A percentile compares a stretch with the other conserved stretches of the same genome.
phyloP scores from a whole-genome alignment of 257 asterid species.

The Capsicum pubescens region DNA sequence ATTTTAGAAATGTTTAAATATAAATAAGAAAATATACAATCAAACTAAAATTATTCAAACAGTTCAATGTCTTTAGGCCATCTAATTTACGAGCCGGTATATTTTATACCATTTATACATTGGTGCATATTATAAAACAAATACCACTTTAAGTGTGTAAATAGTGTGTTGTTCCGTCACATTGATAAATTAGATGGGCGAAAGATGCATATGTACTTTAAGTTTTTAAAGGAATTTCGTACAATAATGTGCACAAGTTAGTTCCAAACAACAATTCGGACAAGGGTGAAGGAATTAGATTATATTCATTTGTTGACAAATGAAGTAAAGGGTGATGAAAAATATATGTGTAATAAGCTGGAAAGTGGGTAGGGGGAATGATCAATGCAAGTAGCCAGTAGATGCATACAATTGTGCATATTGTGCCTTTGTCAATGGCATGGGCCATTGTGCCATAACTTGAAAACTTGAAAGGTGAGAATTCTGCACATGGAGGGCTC shows the following conservation, averaged over 20 bases:
- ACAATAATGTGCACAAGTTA: not conserved
- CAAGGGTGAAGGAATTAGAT: conserved; percentile 35
- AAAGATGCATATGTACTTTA: not conserved
- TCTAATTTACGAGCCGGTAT: no score
- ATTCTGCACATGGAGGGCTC: conserved; percentile 68
- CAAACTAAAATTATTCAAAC: no score
- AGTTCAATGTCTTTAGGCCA: no score
- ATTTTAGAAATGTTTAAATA: not conserved
- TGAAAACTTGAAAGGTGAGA: conserved; percentile 46
- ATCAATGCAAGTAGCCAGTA: conserved; percentile 54
- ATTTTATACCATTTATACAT: no score
- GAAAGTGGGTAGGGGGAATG: conserved; percentile 46
- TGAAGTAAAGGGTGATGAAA: conserved; percentile 51
- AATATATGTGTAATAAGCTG: conserved; percentile 38
- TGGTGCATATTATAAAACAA: no score
- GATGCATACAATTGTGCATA: conserved; percentile 52
- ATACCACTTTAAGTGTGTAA: not conserved
- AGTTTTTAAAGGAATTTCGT: no score
- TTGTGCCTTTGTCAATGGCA: conserved; percentile 55
- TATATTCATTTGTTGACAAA: conserved; percentile 47
- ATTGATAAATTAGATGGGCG: not conserved
- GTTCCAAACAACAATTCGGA: conserved; percentile 6
- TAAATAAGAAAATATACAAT: no score
- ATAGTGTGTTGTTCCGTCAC: not conserved
- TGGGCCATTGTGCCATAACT: conserved; percentile 42